Evolutionary conservation across 306 rosid genomes (phyloP).

Genomic region (Lathyrus sativus): DNA sequence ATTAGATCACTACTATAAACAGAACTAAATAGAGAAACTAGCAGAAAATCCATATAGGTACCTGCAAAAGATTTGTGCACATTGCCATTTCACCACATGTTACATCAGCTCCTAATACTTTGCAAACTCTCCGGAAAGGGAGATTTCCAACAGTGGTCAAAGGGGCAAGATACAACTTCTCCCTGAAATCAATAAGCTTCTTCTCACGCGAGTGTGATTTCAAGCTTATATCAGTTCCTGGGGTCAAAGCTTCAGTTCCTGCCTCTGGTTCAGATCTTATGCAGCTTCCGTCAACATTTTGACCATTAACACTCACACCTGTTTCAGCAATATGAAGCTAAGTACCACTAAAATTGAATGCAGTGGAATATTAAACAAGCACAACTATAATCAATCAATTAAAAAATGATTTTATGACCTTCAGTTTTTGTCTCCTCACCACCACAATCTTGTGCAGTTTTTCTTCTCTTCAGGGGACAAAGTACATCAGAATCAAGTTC

Average conservation of each 20-base stretch:
- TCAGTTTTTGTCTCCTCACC: conserved; percentile 47
- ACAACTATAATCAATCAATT: conserved; percentile 20
- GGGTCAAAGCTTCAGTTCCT: conserved; percentile 39
- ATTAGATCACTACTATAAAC: background rate
- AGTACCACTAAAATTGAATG: conserved; percentile 27
- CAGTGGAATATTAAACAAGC: conserved; percentile 21
- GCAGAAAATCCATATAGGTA: conserved; percentile 38
- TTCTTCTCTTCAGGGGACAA: conserved; percentile 67
- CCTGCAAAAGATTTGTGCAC: conserved; percentile 97
- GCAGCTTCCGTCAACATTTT: conserved; percentile 43
- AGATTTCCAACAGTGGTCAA: conserved; percentile 97
- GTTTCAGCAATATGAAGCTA: conserved; percentile 33
- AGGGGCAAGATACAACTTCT: conserved; percentile 92
- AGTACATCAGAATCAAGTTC: conserved; percentile 46
- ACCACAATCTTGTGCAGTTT: conserved; percentile 48
- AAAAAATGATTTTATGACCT: conserved; percentile 47
- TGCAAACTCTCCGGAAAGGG: conserved; percentile 96
- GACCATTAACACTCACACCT: conserved; percentile 48
- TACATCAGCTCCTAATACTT: conserved; percentile 83
- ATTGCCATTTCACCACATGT: conserved; percentile 99
- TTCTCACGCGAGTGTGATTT: conserved; percentile 74
- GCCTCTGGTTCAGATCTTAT: conserved; percentile 49
- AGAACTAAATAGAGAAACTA: conserved; percentile 28
- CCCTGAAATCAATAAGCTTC: conserved; percentile 85
- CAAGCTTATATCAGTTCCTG: conserved; percentile 65